Base-by-base conservation (phyloP, 2,329 filamentous ascomycete genomes). In the Fusarium torulosum region DNA sequence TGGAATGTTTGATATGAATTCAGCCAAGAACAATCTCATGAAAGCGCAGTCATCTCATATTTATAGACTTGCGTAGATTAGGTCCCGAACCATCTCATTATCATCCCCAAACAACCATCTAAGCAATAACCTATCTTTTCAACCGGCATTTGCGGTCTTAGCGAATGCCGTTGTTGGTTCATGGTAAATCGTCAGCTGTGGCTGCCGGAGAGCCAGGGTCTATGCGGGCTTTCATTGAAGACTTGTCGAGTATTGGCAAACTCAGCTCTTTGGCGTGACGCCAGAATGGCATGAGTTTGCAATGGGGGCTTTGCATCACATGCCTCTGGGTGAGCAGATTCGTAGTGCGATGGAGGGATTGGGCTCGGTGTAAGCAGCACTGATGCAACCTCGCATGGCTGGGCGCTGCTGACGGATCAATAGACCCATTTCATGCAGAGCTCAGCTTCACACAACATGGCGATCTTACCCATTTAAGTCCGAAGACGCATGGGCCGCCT, bases 401-500 rank as follows among this genome's bases (percentile, higher is more conserved):
- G 23, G 47, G 19, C 14, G 33, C 23, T 25, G 52, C 52, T 54
- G 43, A 54, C 44, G 11, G 19, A 25, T 11, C 4, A 4, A 5
- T 8, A 23, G 4, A 25, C 11, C 25, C 7, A 20, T 23, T 25
- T 14, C 15, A n/a, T 25, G 17, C 19, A 52, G 9, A 4, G 25
- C 10, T 20, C 29, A 35, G 20, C 17, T 25, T 14, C 7, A 15
- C 17, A 21, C 45, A n/a, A 4, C 4, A 6, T 6, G 43, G 2
- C 15, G 25, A 54, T 54, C 52, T 14, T 54, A 10, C 21, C 20
- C 52, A 4, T 9, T 54, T 50, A 9, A 25, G 25, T 25, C 25
- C 10, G 13, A 49, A 20, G 35, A 7, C 33, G 33, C 15, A 35
- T 35, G 13, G 31, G 15, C 15, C 33, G 14, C 15, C 15, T 35